Conservation (phyloP, 768 basidiomycete genomes). For the Hericium rajendrae region DNA sequence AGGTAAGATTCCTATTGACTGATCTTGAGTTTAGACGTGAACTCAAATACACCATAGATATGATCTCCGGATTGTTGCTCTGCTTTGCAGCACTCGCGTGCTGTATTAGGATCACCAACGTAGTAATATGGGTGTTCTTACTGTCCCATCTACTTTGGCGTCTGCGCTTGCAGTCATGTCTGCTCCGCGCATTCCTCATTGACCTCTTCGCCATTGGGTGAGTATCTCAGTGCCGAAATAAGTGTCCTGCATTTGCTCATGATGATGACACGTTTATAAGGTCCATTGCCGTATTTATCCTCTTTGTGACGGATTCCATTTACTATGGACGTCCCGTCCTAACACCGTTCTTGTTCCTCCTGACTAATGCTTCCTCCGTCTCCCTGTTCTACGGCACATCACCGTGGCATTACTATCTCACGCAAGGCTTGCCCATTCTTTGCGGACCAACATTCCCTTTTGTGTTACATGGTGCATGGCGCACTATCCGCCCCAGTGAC, state of each 20-base stretch:
- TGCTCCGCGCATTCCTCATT: conserved; percentile 25
- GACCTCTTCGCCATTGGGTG: conserved; percentile 41
- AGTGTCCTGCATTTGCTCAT: too few species aligned
- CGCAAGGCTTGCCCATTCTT: conserved; percentile 78
- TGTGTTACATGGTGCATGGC: conserved; percentile 49
- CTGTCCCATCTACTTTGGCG: conserved; percentile 49
- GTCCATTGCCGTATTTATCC: not conserved
- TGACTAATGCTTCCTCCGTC: conserved; percentile 73
- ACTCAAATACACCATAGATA: too few species aligned
- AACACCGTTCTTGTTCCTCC: conserved; percentile 76
- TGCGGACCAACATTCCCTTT: conserved; percentile 69
- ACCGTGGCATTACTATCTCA: conserved; percentile 83
- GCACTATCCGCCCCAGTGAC: conserved; percentile 10
- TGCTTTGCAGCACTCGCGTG: conserved; percentile 69
- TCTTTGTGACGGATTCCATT: conserved; percentile 45
- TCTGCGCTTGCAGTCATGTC: conserved; percentile 26
- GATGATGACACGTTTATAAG: too few species aligned
- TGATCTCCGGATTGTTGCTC: conserved; percentile 21
- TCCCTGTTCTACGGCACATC: conserved; percentile 90
- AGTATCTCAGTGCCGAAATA: not conserved
- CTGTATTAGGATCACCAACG: conserved; percentile 81
- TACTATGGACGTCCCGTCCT: conserved; percentile 62
- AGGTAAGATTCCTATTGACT: conserved; percentile 7
- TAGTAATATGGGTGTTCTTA: conserved; percentile 75
- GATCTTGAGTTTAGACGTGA: too few species aligned